These are phyloP conservation scores for Rosa rugosa DNA, from an alignment of 306 rosid genomes.

Conservation along the genomic window DNA sequence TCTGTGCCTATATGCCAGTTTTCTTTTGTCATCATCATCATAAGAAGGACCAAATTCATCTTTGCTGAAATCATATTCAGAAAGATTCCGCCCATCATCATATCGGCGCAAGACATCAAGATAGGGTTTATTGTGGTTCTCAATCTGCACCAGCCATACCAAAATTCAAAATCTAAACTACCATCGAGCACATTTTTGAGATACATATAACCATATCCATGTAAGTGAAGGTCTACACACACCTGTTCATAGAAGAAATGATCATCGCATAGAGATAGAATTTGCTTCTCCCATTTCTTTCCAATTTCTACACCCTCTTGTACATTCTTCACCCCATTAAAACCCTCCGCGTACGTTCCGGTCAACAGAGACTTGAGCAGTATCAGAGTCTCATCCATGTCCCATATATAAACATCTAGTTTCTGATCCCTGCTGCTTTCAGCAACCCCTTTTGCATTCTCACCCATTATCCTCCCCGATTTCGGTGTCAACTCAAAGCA, in stretches of 20 bases:
- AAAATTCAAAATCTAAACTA: neutral
- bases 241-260: slow-evolving; percentile 86
- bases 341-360: slow-evolving; percentile 67
- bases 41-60: slow-evolving; percentile 62
- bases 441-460: slow-evolving; percentile 29
- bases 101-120: slow-evolving; percentile 54
- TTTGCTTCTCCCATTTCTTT: slow-evolving; percentile 80
- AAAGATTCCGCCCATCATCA: slow-evolving; percentile 82
- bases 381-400: slow-evolving; percentile 96
- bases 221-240: slow-evolving; percentile 27
- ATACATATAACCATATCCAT: neutral
- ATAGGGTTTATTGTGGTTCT: slow-evolving; percentile 69
- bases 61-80: slow-evolving; percentile 67
- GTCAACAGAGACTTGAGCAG: slow-evolving; percentile 82
- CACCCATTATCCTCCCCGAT: slow-evolving; percentile 42
- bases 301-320: slow-evolving; percentile 77
- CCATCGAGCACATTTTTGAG: neutral
- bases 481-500: slow-evolving; percentile 5
- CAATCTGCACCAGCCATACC: slow-evolving; percentile 67
- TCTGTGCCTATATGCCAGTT: slow-evolving; percentile 88
- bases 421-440: slow-evolving; percentile 31
- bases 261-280: slow-evolving; percentile 73
- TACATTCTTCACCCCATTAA: slow-evolving; percentile 62
- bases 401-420: slow-evolving; percentile 75
- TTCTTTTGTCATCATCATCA: slow-evolving; percentile 65